These are phyloP conservation scores for Agaricus blazei DNA, from an alignment of 768 basidiomycete species.

Conservation along the genomic window DNA sequence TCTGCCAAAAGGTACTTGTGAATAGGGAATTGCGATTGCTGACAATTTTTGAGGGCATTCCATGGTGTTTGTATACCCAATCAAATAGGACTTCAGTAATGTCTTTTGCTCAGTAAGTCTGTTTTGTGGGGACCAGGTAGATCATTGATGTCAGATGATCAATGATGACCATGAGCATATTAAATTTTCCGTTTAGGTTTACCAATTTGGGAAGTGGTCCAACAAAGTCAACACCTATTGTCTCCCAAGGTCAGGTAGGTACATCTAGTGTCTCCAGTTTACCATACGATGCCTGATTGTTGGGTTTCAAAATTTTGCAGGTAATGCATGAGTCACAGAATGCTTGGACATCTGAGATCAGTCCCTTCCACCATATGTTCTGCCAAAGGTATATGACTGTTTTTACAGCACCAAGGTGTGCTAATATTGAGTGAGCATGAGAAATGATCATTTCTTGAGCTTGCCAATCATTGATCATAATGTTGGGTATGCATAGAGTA, in stretches of 20 bases:
- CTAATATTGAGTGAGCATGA: conserved; percentile 30
- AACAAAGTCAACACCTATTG: conserved; percentile 12
- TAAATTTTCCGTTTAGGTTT: conserved; percentile 17
- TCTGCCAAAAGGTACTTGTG: conserved; percentile 11
- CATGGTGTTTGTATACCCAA: conserved; percentile 3
- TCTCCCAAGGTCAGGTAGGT: conserved; percentile 14
- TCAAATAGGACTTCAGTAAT: conserved; percentile 12
- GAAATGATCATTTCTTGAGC: conserved; percentile 24
- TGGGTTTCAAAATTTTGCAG: conserved; percentile 12
- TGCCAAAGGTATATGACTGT: conserved; percentile 19
- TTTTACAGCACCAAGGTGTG: conserved; percentile 27
- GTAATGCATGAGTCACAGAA: conserved; percentile 13
- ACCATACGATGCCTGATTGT: conserved; percentile 16
- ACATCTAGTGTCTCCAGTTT: conserved; percentile 16
- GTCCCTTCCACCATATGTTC: conserved; percentile 12
- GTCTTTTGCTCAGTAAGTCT: conserved; percentile 2
- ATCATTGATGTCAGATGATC: conserved; percentile 16
- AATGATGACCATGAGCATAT: conserved; percentile 22
- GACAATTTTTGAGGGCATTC: conserved; percentile 8
- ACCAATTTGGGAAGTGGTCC: conserved; percentile 12
- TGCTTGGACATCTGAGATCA: neutral
- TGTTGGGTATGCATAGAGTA: conserved; percentile 18
- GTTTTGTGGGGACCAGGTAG: conserved; percentile 5
- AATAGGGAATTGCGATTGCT: conserved; percentile 5
- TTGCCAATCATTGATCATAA: conserved; percentile 10